A percentile compares a stretch with the other conserved stretches of the same genome.
Evolutionary conservation across 495 filamentous ascomycete genomes (phyloP).

Genomic region (Trichoderma asperelloides): DNA sequence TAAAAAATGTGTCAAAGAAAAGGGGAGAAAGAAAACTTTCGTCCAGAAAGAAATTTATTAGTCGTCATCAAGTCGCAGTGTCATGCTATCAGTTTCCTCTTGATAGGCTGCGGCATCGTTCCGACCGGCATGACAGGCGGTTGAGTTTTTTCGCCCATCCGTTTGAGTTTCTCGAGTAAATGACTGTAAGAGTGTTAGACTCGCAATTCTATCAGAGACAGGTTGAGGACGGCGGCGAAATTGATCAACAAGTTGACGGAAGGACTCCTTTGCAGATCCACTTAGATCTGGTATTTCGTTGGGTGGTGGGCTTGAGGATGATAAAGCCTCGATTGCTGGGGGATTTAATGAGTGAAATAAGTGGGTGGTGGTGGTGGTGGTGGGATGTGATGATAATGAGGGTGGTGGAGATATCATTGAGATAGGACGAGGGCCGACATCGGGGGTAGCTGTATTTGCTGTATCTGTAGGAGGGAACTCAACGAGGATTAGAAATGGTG

Average conservation of each 20-base stretch:
- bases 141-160: slow-evolving; percentile 24
- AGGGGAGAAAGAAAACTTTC: not conserved
- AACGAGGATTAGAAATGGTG: slow-evolving; percentile 17
- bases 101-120: slow-evolving; percentile 25
- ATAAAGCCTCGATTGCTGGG: not conserved
- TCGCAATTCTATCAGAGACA: slow-evolving; percentile 11
- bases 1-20: not conserved
- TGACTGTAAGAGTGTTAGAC: slow-evolving; percentile 22
- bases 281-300: slow-evolving; percentile 9
- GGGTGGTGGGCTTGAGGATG: not conserved
- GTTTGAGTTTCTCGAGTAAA: slow-evolving; percentile 36
- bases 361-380: not conserved
- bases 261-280: slow-evolving; percentile 5
- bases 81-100: slow-evolving; percentile 27
- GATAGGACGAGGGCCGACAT: not conserved
- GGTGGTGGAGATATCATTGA: not conserved
- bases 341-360: not conserved
- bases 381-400: not conserved
- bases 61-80: not conserved
- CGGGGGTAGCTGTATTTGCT: not conserved
- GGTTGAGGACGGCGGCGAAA: not conserved
- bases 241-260: not conserved
- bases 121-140: slow-evolving; percentile 17
- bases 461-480: not conserved
- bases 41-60: not conserved